These are phyloP conservation scores for Claviceps sp. DNA, from an alignment of 2,329 filamentous ascomycete species.

Conservation along the genomic window DNA sequence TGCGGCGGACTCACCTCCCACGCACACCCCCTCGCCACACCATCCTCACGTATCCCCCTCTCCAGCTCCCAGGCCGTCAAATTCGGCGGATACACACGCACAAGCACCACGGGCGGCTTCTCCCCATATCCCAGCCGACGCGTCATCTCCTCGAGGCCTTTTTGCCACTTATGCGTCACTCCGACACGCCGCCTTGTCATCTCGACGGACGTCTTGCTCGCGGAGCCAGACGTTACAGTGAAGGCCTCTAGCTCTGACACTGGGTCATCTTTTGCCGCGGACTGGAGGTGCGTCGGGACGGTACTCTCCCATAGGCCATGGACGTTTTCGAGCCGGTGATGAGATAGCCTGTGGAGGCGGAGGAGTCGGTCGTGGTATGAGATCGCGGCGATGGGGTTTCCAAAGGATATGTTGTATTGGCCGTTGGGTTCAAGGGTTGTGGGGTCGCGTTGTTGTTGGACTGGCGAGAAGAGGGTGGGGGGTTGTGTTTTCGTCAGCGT, in stretches of 20 bases:
- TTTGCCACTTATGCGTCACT: slow-evolving; percentile 14
- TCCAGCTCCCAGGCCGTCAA: slow-evolving; percentile 21
- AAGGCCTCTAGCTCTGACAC: slow-evolving; percentile 14
- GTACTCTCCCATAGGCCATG: slow-evolving; percentile 18
- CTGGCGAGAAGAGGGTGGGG: slow-evolving; percentile 14
- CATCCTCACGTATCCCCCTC: slow-evolving; percentile 28
- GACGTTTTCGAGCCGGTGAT: slow-evolving; percentile 16
- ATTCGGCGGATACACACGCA: slow-evolving; percentile 16
- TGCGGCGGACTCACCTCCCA: slow-evolving; percentile 14
- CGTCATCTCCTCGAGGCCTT: slow-evolving; percentile 12
- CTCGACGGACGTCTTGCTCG: slow-evolving; percentile 2
- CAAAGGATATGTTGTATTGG: slow-evolving; percentile 57
- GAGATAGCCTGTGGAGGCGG: slow-evolving; percentile 20
- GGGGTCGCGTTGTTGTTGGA: slow-evolving; percentile 52
- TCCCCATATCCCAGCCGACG: slow-evolving; percentile 10
- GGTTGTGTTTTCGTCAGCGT: neutral
- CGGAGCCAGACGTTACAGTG: slow-evolving; percentile 17
- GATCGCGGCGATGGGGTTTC: slow-evolving; percentile 36
- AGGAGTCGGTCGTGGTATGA: slow-evolving; percentile 37
- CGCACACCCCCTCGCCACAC: slow-evolving; percentile 17
- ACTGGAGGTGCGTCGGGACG: slow-evolving; percentile 14
- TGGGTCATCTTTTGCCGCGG: slow-evolving; percentile 5
- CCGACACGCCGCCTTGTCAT: slow-evolving; percentile 10
- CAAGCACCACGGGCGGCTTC: slow-evolving; percentile 17
- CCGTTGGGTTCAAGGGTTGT: slow-evolving; percentile 48